Base-by-base conservation (phyloP, 176 grass and related monocot species). In the Bothriochloa decipiens region DNA sequence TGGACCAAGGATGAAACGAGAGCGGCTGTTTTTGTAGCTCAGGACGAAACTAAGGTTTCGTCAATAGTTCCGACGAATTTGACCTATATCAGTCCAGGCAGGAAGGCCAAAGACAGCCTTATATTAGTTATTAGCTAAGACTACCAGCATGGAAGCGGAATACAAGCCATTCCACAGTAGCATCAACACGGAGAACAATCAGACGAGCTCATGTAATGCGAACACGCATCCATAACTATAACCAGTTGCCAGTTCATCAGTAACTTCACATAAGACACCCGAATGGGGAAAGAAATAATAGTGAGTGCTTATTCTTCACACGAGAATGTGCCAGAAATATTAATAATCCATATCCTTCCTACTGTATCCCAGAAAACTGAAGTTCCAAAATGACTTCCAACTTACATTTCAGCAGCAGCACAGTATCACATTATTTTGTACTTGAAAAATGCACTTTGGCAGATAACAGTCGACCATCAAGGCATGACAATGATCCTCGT, bases 371-470 rank as follows among this genome's bases (percentile, higher is more conserved):
- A 37, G n/a, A n/a, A 75, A 90, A 87, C 35, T 52, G 12, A 61
- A 58, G 39, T 67, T 77, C 45, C 12, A 63, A 71, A 71, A 46
- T 37, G 77, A 64, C 63, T 87, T 90, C 47, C 65, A 87, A 27
- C 27, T 82, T 64, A 83, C 74, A 86, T 60, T 87, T 61, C 23
- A 87, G 84, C 75, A 85, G 46, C 75, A 80, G 64, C 61, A 69
- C 22, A 68, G 77, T 74, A 68, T 47, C 70, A 90, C 68, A 90
- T 90, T 90, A 90, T 90, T 90, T 83, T 50, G 80, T 65, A 79
- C 68, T 74, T 14, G 58, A 62, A 79, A 83, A 86, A 49, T 83
- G 29, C 75, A 79, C 75, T 87, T 73, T 47, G 12, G 49, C 70
- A 75, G 40, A 66, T 41, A 65, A 63, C 37, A 69, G 74, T 81